Evolutionary conservation across 768 basidiomycete genomes (phyloP).

Genomic region (Amanita molliuscula): DNA sequence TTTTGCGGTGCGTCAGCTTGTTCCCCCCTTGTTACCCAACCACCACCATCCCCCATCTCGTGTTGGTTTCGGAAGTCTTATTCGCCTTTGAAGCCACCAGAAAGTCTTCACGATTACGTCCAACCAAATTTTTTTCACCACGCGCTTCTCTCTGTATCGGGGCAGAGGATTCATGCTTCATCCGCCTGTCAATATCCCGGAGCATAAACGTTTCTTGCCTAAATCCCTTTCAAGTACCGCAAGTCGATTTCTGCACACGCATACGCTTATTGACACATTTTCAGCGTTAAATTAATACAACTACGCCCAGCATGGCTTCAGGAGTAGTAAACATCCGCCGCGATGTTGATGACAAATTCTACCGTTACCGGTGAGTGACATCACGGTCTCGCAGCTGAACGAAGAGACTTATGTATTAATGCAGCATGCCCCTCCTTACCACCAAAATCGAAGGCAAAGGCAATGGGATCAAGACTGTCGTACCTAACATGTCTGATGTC

Average conservation of each 20-base stretch:
- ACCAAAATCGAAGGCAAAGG: conserved; percentile 99
- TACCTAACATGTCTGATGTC: conserved; percentile 98
- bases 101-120: conserved; percentile 53
- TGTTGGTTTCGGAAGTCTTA: not conserved
- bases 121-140: conserved; percentile 31
- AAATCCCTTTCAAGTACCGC: conserved; percentile 46
- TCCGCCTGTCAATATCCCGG: conserved; percentile 67
- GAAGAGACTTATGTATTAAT: not conserved
- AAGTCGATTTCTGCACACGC: conserved; percentile 13
- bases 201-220: conserved; percentile 49
- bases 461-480: conserved; percentile 98
- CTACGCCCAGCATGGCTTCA: conserved; percentile 73
- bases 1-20: not conserved
- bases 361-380: conserved; percentile 71
- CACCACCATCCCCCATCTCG: conserved; percentile 3
- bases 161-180: conserved; percentile 91
- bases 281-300: conserved; percentile 44
- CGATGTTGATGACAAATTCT: conserved; percentile 95
- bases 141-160: conserved; percentile 38
- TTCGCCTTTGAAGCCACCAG: conserved; percentile 1
- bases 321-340: conserved; percentile 88
- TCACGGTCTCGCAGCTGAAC: not conserved
- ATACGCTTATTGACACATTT: not conserved
- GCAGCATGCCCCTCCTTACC: conserved; percentile 86
- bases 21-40: conserved; percentile 2